These are phyloP conservation scores for Anthracocystis setariae DNA, from an alignment of 1,284 basidiomycete species.

Conservation along the genomic window DNA sequence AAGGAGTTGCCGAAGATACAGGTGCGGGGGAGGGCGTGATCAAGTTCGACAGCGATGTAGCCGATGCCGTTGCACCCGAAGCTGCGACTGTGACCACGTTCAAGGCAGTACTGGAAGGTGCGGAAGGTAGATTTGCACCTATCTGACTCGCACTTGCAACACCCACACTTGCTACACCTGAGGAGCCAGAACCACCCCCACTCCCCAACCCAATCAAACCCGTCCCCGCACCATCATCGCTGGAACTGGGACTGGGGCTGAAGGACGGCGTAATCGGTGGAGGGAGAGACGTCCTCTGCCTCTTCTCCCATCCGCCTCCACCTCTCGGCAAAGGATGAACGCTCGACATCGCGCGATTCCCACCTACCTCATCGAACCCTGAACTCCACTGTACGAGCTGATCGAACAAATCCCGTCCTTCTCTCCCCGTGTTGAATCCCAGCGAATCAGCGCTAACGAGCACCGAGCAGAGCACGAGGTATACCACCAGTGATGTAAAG, in stretches of 20 bases:
- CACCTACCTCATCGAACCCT: not conserved
- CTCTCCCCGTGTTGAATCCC: not conserved
- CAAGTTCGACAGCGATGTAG: constrained; percentile 10
- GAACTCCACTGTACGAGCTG: constrained; percentile 31
- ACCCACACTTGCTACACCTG: not conserved
- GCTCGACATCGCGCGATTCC: constrained; percentile 12
- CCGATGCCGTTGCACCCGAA: not conserved
- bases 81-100: not conserved
- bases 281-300: constrained; percentile 10
- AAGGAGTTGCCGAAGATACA: not conserved
- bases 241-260: not conserved
- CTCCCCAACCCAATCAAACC: not conserved
- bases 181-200: not conserved
- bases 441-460: not conserved
- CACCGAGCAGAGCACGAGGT: not conserved
- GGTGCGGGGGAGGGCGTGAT: constrained; percentile 5
- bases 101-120: not conserved
- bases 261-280: not conserved
- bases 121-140: not conserved
- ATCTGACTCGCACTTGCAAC: not conserved
- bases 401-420: constrained; percentile 29
- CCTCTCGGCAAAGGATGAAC: constrained; percentile 28
- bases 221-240: not conserved
- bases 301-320: constrained; percentile 3
- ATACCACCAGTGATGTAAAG: not conserved